phyloP scores from a whole-genome alignment of 352 stramenopile species.

The Globisporangium perplexum region DNA sequence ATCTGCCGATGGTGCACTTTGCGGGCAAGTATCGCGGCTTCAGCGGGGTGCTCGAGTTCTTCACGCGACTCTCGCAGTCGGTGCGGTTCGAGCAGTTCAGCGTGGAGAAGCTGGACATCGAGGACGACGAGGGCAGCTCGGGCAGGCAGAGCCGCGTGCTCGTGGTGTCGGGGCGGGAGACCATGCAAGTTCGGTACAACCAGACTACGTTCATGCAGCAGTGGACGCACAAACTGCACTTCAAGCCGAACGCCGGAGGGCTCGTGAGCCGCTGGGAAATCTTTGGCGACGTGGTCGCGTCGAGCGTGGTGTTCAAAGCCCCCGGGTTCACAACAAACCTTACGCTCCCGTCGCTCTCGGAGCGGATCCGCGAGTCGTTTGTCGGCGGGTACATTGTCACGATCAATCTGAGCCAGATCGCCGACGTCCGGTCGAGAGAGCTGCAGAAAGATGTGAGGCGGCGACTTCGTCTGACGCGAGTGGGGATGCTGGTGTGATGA shows the following conservation, averaged over 20 bases:
- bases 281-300: constrained; percentile 82
- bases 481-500: background rate
- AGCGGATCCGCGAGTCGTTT: constrained; percentile 81
- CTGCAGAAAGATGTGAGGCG: constrained; percentile 39
- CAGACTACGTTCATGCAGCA: constrained; percentile 86
- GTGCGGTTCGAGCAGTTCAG: constrained; percentile 73
- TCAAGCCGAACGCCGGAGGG: constrained; percentile 45
- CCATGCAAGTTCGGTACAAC: constrained; percentile 79
- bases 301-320: constrained; percentile 78
- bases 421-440: constrained; percentile 55
- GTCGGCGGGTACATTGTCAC: constrained; percentile 77
- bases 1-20: constrained; percentile 88
- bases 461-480: background rate
- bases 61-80: constrained; percentile 57
- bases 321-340: constrained; percentile 76
- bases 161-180: constrained; percentile 69
- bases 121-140: constrained; percentile 28
- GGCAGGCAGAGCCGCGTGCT: constrained; percentile 37
- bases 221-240: constrained; percentile 83
- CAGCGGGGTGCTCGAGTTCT: constrained; percentile 72
- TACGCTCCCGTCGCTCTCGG: constrained; percentile 67
- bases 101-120: constrained; percentile 66
- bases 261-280: constrained; percentile 78
- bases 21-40: constrained; percentile 78
- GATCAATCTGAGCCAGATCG: constrained; percentile 59